Percentiles rank a stretch among this genome's conserved stretches.
These are phyloP conservation scores for Fraxinus excelsior DNA, from an alignment of 257 asterid species.

Conservation along the genomic window DNA sequence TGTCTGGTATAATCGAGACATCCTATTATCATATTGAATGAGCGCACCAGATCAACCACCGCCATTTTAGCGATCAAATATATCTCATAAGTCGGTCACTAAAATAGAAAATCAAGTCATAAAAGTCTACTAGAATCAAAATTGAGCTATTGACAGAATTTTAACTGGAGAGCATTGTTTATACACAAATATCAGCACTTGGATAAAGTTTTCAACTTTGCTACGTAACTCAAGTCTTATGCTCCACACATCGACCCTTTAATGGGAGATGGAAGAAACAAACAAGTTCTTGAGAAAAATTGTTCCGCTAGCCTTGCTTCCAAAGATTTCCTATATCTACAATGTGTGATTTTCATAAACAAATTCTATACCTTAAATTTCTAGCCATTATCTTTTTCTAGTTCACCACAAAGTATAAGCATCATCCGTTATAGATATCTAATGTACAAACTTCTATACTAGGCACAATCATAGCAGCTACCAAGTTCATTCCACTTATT, in stretches of 20 bases:
- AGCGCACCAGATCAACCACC: slow-evolving; percentile 7
- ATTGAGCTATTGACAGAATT: neutral
- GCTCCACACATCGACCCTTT: neutral
- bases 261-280: slow-evolving; percentile 10
- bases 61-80: slow-evolving; percentile 2
- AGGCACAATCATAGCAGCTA: neutral
- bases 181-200: neutral
- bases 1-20: slow-evolving; percentile 1
- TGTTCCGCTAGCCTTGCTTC: neutral
- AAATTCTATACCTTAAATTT: neutral
- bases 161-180: neutral
- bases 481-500: neutral
- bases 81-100: neutral
- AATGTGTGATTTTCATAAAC: neutral
- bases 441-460: neutral
- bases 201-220: neutral
- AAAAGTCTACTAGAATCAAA: slow-evolving; percentile 8
- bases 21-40: neutral
- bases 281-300: neutral
- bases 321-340: neutral
- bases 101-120: too few species aligned
- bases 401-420: neutral
- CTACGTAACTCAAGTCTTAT: slow-evolving; percentile 8
- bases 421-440: neutral
- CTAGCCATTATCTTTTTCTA: neutral